Base-by-base conservation (phyloP, 345 rosid species). In the Pugionium cornutum region DNA sequence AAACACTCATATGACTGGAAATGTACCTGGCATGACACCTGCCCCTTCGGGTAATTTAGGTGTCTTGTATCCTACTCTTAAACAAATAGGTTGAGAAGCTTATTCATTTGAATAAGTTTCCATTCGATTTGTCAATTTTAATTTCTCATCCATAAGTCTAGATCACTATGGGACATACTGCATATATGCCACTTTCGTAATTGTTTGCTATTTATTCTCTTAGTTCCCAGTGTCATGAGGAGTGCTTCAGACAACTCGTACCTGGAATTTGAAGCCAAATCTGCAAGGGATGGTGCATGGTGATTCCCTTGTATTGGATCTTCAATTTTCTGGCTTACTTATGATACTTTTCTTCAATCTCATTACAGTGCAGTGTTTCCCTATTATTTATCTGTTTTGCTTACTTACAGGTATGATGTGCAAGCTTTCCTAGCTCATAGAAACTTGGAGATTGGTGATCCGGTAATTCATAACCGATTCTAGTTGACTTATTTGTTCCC, bases 231-330 rank as follows among this genome's bases (percentile, higher is more conserved):
- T 76, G 78, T 78, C 34, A 84, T 79, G 76, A 89, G 84, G 72
- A 75, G 47, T 62, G 77, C 80, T 65, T 78, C 89, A 59, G 96
- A 95, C 71, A 75, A 69, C 58, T 59, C 81, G 62, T 78, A 74
- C 42, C 80, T 87, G 89, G 98, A 95, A 67, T 95, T 87, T 77
- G 97, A 95, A 84, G 97, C 97, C 60, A 95, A 87, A 77, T 95
- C 97, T 69, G 77, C 91, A 2, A 81, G 99, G 71, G 99, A 95
- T 75, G 97, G 99, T 69, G 99, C 99, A 60, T 95, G 99, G 99
- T 95, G 74, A 76, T 81, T 77, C 33, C 64, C 62, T 37, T 7
- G 42, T n/a, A 25, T 69, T 76, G 7, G 7, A 6, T 8, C 31
- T 62, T 58, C 35, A 57, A 50, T 48, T 7, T 63, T 41, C 11